Evolutionary conservation across 495 filamentous ascomycete genomes (phyloP), one percentile per base, ranked within the genome.

Genomic region (Poronia punctata): DNA sequence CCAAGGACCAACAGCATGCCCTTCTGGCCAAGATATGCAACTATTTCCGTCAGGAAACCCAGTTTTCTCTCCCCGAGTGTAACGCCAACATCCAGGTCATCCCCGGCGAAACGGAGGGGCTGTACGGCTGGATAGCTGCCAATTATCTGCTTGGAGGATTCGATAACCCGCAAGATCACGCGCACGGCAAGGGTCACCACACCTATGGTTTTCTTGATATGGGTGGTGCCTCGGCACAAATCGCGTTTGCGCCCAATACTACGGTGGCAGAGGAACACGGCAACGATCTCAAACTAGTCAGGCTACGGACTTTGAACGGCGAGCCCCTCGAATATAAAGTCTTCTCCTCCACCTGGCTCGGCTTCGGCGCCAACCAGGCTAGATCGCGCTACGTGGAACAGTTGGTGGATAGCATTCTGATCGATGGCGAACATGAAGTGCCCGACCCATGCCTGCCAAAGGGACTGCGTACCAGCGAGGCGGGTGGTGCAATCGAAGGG

Each of bases 121-220:
- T 99, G 27, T 99, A 97, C 49, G 92, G 92, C n/a, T 99, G 92
- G 92, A 82, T 97, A 48, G 92, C 92, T 23, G 81, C 90, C n/a
- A 99, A 99, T 55, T 99, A 97, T 56, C 64, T 99, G 14, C 67
- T 99, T 22, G 88, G 86, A n/a, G 87, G 87, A 2, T 97, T 97
- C 48, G 84, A 97, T 58, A 62, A 73, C n/a, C 84, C 88, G 0
- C 69, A 77, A 18, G 64, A 74, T 17, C 86, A 93, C 49, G 57
- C 61, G 14, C 76, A 79, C 47, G 88, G 88, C 12, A 88, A 95
- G 52, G 83, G 78, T 17, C 92, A 97, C 50, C 84, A 92, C 53
- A 99, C 92, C 0, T 99, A 97, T 59, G 92, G 92, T 0, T 99
- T 99, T 57, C 62, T 99, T 37, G 92, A 99, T 59, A 97, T 99